Conservation (phyloP, 345 rosid species). For the Euclidium syriacum region DNA sequence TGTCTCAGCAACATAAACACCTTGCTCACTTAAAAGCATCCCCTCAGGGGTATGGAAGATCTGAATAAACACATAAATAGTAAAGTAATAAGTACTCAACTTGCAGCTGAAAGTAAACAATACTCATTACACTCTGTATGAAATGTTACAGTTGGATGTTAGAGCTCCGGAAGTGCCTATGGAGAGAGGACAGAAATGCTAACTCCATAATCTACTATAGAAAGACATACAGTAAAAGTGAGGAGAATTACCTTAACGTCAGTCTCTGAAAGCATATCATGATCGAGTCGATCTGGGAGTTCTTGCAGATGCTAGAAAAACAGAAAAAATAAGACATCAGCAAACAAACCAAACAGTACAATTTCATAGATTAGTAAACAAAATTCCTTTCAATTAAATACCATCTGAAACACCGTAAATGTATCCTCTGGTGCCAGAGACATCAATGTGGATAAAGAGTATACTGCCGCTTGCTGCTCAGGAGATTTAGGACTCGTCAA, state of each 20-base stretch:
- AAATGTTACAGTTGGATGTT: neutral
- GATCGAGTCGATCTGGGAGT: slow-evolving; percentile 66
- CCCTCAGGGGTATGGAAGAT: slow-evolving; percentile 89
- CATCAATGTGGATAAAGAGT: slow-evolving; percentile 77
- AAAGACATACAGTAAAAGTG: slow-evolving; percentile 4
- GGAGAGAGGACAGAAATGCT: neutral
- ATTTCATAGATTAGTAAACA: neutral
- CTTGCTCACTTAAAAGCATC: slow-evolving; percentile 79
- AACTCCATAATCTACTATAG: neutral
- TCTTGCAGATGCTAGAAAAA: slow-evolving; percentile 52
- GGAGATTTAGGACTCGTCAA: slow-evolving; percentile 59
- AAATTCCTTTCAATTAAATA: slow-evolving; percentile 17
- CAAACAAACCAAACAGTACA: slow-evolving; percentile 8
- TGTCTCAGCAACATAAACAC: slow-evolving; percentile 80
- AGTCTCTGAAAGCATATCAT: slow-evolving; percentile 71
- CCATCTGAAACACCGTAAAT: slow-evolving; percentile 71
- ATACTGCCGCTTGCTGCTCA: slow-evolving; percentile 71
- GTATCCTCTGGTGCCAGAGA: slow-evolving; percentile 62
- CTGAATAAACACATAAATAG: slow-evolving; percentile 34
- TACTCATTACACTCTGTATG: neutral
- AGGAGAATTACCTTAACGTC: slow-evolving; percentile 61
- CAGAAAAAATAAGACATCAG: slow-evolving; percentile 21
- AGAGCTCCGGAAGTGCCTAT: neutral
- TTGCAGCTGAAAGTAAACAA: neutral
- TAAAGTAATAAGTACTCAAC: neutral